A percentile compares a stretch with the other conserved stretches of the same genome.
Evolutionary conservation across 768 basidiomycete genomes (phyloP).

Genomic region (Lepiota venenata): DNA sequence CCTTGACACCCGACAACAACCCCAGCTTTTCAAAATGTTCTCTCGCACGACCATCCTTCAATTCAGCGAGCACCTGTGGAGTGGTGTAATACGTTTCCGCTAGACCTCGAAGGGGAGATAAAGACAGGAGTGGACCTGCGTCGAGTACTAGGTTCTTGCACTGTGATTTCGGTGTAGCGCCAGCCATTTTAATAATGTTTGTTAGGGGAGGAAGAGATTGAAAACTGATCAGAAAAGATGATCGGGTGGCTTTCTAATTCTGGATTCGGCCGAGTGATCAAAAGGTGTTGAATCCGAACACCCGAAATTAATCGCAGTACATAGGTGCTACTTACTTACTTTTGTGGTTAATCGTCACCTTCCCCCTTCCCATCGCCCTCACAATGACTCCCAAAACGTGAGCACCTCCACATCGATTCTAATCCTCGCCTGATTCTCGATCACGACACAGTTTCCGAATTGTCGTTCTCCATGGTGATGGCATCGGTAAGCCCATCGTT

Average conservation of each 20-base stretch:
- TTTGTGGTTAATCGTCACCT: not conserved
- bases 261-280: conserved; percentile 4
- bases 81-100: conserved; percentile 85
- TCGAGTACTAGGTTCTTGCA: conserved; percentile 88
- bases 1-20: conserved; percentile 69
- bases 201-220: too few relatives aligned
- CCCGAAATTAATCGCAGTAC: not conserved
- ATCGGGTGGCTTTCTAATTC: not conserved
- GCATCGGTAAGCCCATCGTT: conserved; percentile 66
- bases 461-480: conserved; percentile 92
- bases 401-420: conserved; percentile 8
- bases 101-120: conserved; percentile 86
- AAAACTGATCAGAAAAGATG: too few relatives aligned
- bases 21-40: conserved; percentile 83
- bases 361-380: not conserved
- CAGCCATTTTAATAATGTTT: too few relatives aligned
- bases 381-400: conserved; percentile 46
- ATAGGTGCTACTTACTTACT: not conserved
- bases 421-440: not conserved
- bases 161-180: conserved; percentile 29
- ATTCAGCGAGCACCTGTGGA: conserved; percentile 85
- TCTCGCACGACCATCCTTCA: conserved; percentile 84
- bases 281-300: not conserved
- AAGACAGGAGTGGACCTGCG: conserved; percentile 87
- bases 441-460: conserved; percentile 67